Evolutionary conservation across 805 yeast genomes (phyloP).

Genomic region (Candida vartiovaarae): DNA sequence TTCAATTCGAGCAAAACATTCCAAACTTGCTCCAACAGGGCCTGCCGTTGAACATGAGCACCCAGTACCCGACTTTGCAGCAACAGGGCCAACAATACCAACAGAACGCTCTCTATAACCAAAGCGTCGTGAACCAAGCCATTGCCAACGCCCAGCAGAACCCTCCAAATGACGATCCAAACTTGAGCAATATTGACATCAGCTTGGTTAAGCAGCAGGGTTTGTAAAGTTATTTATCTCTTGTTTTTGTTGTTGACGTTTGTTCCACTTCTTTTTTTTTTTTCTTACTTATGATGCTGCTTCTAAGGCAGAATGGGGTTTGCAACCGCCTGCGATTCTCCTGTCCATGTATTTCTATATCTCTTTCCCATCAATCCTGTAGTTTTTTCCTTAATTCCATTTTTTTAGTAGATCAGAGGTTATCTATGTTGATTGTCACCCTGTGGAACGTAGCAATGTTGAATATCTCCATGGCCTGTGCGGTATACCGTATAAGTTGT

Average conservation of each 20-base stretch:
- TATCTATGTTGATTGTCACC: too few species aligned
- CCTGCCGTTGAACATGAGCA: slow-evolving; percentile 4
- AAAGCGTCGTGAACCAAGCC: slow-evolving; percentile 20
- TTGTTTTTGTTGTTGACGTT: background rate
- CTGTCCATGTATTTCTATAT: background rate
- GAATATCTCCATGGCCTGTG: too few species aligned
- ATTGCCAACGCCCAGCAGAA: slow-evolving; percentile 21
- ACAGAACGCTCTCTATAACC: slow-evolving; percentile 8
- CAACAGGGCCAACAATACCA: slow-evolving; percentile 7
- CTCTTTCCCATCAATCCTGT: too few species aligned
- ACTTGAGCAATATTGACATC: slow-evolving; percentile 23
- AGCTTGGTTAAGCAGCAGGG: slow-evolving; percentile 21
- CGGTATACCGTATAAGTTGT: too few species aligned
- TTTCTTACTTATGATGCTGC: background rate
- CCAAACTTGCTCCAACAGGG: slow-evolving; percentile 20
- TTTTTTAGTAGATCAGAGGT: too few species aligned
- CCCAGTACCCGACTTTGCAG: slow-evolving; percentile 7
- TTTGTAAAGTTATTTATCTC: background rate
- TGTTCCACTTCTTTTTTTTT: background rate
- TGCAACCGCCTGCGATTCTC: too few species aligned
- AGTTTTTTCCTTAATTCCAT: too few species aligned
- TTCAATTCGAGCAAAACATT: slow-evolving; percentile 21
- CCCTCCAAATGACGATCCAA: slow-evolving; percentile 15
- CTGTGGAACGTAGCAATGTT: too few species aligned
- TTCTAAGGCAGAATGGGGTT: background rate